phyloP scores from a whole-genome alignment of 2,329 filamentous ascomycete species.

The Cladorrhinum sp. region DNA sequence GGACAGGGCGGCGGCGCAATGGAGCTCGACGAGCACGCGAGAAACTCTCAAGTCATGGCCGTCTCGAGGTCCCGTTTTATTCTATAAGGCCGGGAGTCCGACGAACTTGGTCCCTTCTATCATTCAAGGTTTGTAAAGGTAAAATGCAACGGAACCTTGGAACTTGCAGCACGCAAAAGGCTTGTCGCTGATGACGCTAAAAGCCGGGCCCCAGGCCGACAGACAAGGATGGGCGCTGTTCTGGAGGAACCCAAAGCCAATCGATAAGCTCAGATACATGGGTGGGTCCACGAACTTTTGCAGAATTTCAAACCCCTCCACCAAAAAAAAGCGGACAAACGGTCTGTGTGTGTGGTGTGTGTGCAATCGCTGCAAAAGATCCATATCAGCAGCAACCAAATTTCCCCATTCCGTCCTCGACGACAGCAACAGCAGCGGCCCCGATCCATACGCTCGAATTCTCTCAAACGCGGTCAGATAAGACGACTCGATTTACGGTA shows the following conservation, averaged over 20 bases:
- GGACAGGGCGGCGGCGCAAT: background rate
- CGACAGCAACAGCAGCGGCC: constrained; percentile 7
- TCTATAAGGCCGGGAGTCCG: background rate
- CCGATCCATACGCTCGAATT: background rate
- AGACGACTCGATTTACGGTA: background rate
- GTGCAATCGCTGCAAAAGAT: background rate
- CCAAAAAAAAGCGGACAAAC: constrained; percentile 22
- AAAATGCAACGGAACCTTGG: constrained; percentile 16
- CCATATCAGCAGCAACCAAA: background rate
- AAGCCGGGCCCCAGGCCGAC: constrained; percentile 5
- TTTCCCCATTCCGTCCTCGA: background rate
- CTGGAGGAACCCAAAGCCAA: constrained; percentile 21
- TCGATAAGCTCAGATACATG: constrained; percentile 27
- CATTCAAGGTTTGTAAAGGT: constrained; percentile 1
- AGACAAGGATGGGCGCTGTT: constrained; percentile 11
- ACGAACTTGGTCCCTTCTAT: background rate
- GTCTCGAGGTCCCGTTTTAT: constrained; percentile 5
- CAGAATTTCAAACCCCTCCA: constrained; percentile 29
- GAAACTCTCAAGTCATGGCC: constrained; percentile 21
- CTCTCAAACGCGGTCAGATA: background rate
- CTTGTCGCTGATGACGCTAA: constrained; percentile 27
- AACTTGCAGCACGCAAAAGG: constrained; percentile 21
- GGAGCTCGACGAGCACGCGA: constrained; percentile 15
- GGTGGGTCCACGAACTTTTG: constrained; percentile 26
- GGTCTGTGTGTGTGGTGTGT: background rate